Evolutionary conservation across 2,329 filamentous ascomycete genomes (phyloP), one percentile per base, ranked within the genome.

Genomic region (Diaporthe sp.): DNA sequence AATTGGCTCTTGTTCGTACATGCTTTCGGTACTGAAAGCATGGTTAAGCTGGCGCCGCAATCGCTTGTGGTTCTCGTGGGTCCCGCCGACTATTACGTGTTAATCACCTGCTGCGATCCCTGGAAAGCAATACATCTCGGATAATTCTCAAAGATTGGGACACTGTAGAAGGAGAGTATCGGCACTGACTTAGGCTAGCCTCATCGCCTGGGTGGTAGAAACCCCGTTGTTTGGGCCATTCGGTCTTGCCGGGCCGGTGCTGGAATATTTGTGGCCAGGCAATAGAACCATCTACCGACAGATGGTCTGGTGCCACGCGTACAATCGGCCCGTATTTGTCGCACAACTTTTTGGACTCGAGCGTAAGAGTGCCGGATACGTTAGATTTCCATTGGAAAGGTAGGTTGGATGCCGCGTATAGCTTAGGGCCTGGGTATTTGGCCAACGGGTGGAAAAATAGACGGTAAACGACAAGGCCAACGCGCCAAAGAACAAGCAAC

Each of bases 321-420:
- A 74, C 68, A 45, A 74, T 74, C n/a, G 73, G 68, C 8, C 73
- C 73, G 30, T 74, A 74, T 42, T 74, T 50, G 12, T 58, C 47
- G 58, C 72, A 47, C 40, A 74, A n/a, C 1, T 17, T 15, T 35
- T 19, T 30, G 0, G 47, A 30, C 8, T 67, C 30, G 6, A 42
- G 33, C 7, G 58, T 38, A 15, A 55, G 54, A 10, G 52, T 66
- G n/a, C 73, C 73, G 3, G 3, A 17, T n/a, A 74, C 8, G 28
- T 38, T n/a, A 19, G 30, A 19, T 30, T 22, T 67, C 35, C 42
- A 74, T 25, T 52, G 38, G 22, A 60, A 74, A 15, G 73, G 67
- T 35, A 66, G 17, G 61, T 52, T 15, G 61, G 74, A 60, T 35
- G 45, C 50, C n/a, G 74, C 74, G n/a, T 54, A 38, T 2, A 69